A percentile compares a stretch with the other conserved stretches of the same genome.
phyloP scores from a whole-genome alignment of 2,329 filamentous ascomycete genomes.

The Aspergillus alliaceus region DNA sequence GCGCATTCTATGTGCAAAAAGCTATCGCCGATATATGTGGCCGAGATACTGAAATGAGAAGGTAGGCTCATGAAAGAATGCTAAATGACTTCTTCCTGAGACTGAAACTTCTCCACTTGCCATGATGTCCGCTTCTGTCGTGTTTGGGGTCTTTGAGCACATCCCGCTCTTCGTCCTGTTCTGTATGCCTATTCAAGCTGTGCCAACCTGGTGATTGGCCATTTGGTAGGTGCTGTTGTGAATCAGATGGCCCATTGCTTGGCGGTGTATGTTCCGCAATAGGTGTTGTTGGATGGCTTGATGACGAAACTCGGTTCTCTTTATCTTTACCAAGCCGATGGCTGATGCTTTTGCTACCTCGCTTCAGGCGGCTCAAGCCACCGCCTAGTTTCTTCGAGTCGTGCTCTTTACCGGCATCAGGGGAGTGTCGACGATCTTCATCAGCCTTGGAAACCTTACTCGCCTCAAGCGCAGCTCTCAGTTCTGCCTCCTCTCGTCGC shows the following conservation, averaged over 20 bases:
- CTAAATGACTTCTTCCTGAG: constrained; percentile 47
- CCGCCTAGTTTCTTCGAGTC: constrained; percentile 46
- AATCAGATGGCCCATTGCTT: constrained; percentile 12
- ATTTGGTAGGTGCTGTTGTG: constrained; percentile 7
- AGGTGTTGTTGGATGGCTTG: constrained; percentile 21
- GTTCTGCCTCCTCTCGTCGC: constrained; percentile 58
- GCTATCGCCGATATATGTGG: constrained; percentile 5
- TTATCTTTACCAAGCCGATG: constrained; percentile 60
- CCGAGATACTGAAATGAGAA: neutral
- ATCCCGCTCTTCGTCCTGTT: constrained; percentile 21
- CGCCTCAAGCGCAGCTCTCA: constrained; percentile 63
- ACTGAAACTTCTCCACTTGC: constrained; percentile 44
- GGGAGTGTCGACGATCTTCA: constrained; percentile 42
- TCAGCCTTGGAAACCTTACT: constrained; percentile 65
- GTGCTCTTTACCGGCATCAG: constrained; percentile 35
- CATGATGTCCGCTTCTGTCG: constrained; percentile 18
- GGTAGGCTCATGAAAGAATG: constrained; percentile 24
- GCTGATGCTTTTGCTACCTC: constrained; percentile 75
- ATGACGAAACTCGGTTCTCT: constrained; percentile 34
- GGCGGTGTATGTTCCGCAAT: constrained; percentile 19
- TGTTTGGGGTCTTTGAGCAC: constrained; percentile 19
- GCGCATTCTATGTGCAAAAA: constrained; percentile 30
- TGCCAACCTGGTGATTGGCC: constrained; percentile 3
- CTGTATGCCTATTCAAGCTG: constrained; percentile 10
- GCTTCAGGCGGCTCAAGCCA: constrained; percentile 64